A percentile compares a stretch with the other conserved stretches of the same genome.
Conservation (phyloP, 2,329 filamentous ascomycete genomes). For the Corynespora cassiicola region DNA sequence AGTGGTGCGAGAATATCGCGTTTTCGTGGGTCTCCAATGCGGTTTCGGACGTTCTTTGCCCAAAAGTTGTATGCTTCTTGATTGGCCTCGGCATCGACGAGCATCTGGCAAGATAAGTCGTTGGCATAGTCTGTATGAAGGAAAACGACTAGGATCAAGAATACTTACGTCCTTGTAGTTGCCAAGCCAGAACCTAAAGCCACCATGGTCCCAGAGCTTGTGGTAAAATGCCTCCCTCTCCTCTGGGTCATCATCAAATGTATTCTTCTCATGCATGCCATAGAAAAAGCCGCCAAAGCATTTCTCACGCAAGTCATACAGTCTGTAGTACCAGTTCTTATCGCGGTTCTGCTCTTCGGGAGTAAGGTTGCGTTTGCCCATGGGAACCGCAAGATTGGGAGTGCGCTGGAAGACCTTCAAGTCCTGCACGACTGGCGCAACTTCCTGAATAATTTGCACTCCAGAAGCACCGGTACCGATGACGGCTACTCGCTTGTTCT, state of each 20-base stretch:
- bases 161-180: slow-evolving; percentile 34
- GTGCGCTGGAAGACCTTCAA: slow-evolving; percentile 69
- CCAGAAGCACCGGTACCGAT: slow-evolving; percentile 69
- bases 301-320: slow-evolving; percentile 52
- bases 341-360: slow-evolving; percentile 55
- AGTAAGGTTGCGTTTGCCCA: slow-evolving; percentile 57
- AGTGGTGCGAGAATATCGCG: slow-evolving; percentile 45
- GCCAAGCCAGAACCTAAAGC: slow-evolving; percentile 35
- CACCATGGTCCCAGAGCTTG: slow-evolving; percentile 41
- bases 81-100: slow-evolving; percentile 42
- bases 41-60: slow-evolving; percentile 41
- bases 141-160: slow-evolving; percentile 1
- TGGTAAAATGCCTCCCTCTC: slow-evolving; percentile 46
- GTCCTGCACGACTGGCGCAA: slow-evolving; percentile 54
- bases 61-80: slow-evolving; percentile 50
- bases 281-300: slow-evolving; percentile 64
- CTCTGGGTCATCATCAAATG: slow-evolving; percentile 48
- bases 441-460: slow-evolving; percentile 66
- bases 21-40: slow-evolving; percentile 44
- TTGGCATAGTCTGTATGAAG: neutral
- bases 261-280: slow-evolving; percentile 58
- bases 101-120: slow-evolving; percentile 23
- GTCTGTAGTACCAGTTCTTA: slow-evolving; percentile 39
- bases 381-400: slow-evolving; percentile 67
- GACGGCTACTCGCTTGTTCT: slow-evolving; percentile 62